phyloP scores from a whole-genome alignment of 148 eudicot species.

The Simmondsia chinensis region DNA sequence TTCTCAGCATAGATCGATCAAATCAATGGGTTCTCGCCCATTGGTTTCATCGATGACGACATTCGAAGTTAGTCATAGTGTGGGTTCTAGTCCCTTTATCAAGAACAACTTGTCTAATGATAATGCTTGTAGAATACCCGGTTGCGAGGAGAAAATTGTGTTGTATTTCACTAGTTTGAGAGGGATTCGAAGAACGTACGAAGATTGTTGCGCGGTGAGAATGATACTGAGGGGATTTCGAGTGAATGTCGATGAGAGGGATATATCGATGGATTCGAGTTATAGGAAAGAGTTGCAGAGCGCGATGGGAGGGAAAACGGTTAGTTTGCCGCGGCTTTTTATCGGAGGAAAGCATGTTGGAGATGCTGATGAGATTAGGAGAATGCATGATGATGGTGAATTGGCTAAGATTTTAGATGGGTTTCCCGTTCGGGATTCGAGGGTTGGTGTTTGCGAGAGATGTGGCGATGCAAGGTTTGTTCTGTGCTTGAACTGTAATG shows the following conservation, averaged over 20 bases:
- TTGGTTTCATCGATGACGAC: neutral
- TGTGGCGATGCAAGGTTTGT: conserved; percentile 95
- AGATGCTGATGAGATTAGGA: conserved; percentile 79
- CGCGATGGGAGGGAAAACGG: conserved; percentile 44
- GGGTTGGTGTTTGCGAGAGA: conserved; percentile 42
- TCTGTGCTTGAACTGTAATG: conserved; percentile 68
- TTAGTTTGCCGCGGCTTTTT: conserved; percentile 74
- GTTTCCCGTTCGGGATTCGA: conserved; percentile 46
- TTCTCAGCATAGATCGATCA: conserved; percentile 8
- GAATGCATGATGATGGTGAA: conserved; percentile 70
- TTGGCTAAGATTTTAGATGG: conserved; percentile 61
- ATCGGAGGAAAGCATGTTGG: conserved; percentile 67
- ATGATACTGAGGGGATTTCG: conserved; percentile 68
- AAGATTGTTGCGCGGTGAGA: conserved; percentile 76
- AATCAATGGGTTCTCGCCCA: conserved; percentile 16
- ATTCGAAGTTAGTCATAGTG: conserved; percentile 9
- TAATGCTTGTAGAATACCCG: conserved; percentile 4
- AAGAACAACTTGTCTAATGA: conserved; percentile 1
- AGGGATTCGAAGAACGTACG: conserved; percentile 84
- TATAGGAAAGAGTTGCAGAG: conserved; percentile 62
- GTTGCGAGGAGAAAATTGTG: conserved; percentile 57
- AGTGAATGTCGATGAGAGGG: conserved; percentile 75
- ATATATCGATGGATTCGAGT: conserved; percentile 81
- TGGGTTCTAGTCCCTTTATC: conserved; percentile 8
- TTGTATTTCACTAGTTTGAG: conserved; percentile 80